Base-by-base conservation (phyloP, 495 filamentous ascomycete genomes). In the Penicillium desertorum region DNA sequence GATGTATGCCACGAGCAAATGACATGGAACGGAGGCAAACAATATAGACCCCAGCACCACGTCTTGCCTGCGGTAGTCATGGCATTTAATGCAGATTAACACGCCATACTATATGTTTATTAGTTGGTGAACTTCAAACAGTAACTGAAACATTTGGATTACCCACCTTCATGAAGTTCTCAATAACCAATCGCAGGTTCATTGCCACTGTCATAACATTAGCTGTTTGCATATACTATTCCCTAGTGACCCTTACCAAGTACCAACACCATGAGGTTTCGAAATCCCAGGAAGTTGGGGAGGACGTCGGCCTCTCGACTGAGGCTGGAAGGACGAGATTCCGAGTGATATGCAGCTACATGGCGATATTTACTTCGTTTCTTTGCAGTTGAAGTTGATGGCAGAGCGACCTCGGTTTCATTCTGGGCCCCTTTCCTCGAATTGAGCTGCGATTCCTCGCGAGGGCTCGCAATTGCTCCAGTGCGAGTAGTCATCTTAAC, bases 231-330 rank as follows among this genome's bases (percentile, higher is more conserved):
- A 42, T 22, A 10, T 43, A 20, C 6, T 6, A 16, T 23, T 29
- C 50, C 22, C 20, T 9, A 25, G 41, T 22, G 0, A 43, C 45
- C 36, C 77, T 41, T 81, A 94, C 91, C 85, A 51, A 97, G 73
- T 37, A 96, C 90, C 59, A 98, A 86, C 12, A 96, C 90, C 93
- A 97, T 97, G 46, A 98, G 78, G 62, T 98, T 98, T 32, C 92
- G 80, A 64, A 98, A 98, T 0, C 94, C 94, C 42, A 96, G 70
- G 67, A 97, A 98, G 66, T 89, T 96, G 20, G 92, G 89, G 16
- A 85, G 74, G 9, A 72, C 76, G 42, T 82, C 76, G 1, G 90
- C 77, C 65, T 96, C 94, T 51, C 89, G 86, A 74, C 90, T 96
- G 19, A 98, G 79, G 61, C 89, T 91, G 19, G 94, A 96, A 42